Evolutionary conservation across 1,284 basidiomycete genomes (phyloP), one percentile per base, ranked within the genome.

Genomic region (Meripilus lineatus): DNA sequence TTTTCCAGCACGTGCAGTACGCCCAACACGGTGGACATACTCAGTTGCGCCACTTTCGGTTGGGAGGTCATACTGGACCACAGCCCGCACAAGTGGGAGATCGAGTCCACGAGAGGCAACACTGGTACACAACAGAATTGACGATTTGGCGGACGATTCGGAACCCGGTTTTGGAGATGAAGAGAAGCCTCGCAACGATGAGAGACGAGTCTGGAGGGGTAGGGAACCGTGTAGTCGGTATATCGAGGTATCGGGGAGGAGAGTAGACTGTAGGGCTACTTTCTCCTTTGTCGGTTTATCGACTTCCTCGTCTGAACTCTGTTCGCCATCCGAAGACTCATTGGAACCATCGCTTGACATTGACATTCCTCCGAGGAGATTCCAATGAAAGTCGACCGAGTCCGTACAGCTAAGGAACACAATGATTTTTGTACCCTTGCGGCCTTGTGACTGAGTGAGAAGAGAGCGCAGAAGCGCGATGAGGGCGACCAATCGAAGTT

Each of bases 21-120:
- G 84, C 21, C 96, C 96, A 5, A 99, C 90, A 36, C 96, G 80
- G 67, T 99, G 96, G 4, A 99, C 84, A 58, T 99, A 99, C 64
- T 99, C 96, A 18, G 89, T 96, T 14, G 87, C 86, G 2, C 96
- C 95, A 13, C 93, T 91, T 69, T 99, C 96, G 0, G 96, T 99
- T 0, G 96, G 95, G 21, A 98, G 78, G 63, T 99, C 96, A 60
- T 95, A 95, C 61, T 99, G 96, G 25, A 99, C 73, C 45, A 99
- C 94, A 3, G 91, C 89, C 15, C 86, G 84, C 6, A 99, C 93
- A n/a, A 92, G 78, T 2, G 93, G 93, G 36, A 99, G 70, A 69
- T 99, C 96, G n/a, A 99, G 76, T 58, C 96, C 96, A 59, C 96
- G 90, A 24, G 94, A 93, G 1, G 95, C 96, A 45, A 99, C 93